Base-by-base conservation (phyloP, 164 flowering plant species). In the Warburgia ugandensis region DNA sequence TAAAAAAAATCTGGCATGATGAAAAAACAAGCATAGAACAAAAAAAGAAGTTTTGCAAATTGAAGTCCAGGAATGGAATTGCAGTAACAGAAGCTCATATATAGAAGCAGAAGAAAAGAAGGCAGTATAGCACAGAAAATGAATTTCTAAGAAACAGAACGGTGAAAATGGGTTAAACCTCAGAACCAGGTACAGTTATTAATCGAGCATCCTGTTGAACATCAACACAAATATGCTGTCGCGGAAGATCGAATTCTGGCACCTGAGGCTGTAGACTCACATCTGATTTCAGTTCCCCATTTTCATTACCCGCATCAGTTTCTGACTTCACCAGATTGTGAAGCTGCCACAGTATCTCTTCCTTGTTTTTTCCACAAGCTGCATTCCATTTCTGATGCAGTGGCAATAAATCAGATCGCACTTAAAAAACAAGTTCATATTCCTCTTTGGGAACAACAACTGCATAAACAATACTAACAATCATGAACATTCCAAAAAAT, bases 341-440 rank as follows among this genome's bases (percentile, higher is more conserved):
- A 42, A 89, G 87, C 75, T 89, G 95, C 30, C 37, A 20, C 39
- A 83, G 62, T 43, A 83, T 67, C 26, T 83, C 95, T 40, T 79
- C 84, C 65, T 80, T 85, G 68, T 81, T 65, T 56, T 62, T 73
- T 29, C 97, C 97, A 64, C 92, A 81, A 48, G 69, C 59, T 38
- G 77, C 70, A 25, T 78, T 77, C 6, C 87, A 77, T 54, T 84
- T 77, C 94, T 87, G 75, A 60, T 52, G 41, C 62, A 63, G 56
- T 11, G 48, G 62, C 32, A 55, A 53, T n/a, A 46, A 21, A n/a
- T n/a, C 9, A 14, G 23, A 0, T 5, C 4, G 5, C 6, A 0
- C 14, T 27, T 13, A 16, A 4, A 13, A 45, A 45, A 16, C 49
- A 27, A 45, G 28, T 20, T 26, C 26, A 45, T 27, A 30, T 13